Evolutionary conservation across 139 green algal genomes (phyloP).

Genomic region (Desmodesmus armatus): DNA sequence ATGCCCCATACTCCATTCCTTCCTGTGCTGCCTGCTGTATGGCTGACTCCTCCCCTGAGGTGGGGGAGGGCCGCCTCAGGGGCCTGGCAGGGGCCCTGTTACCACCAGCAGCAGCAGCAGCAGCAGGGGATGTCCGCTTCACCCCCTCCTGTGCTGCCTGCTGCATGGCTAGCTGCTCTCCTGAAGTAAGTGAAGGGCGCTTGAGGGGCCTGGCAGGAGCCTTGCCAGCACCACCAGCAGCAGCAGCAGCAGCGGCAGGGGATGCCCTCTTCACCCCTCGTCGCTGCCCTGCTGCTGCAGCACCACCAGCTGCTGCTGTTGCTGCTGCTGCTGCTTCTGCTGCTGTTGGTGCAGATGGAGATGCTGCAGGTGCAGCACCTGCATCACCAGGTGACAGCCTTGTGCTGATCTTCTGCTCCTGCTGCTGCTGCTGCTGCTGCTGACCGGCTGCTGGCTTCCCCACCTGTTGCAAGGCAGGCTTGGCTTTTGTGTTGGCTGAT

Average conservation of each 20-base stretch:
- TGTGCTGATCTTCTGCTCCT: not conserved
- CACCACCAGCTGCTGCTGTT: not conserved
- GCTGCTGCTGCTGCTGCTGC: not conserved
- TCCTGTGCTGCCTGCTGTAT: slow-evolving; percentile 57
- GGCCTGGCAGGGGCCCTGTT: not conserved
- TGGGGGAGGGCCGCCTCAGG: no score
- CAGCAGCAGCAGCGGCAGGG: not conserved
- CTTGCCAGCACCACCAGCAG: not conserved
- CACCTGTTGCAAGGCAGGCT: not conserved
- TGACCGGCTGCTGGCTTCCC: not conserved
- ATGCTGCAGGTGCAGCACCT: no score
- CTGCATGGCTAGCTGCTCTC: not conserved
- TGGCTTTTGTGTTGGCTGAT: no score
- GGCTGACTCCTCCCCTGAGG: not conserved
- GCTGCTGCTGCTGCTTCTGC: not conserved
- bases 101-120: not conserved
- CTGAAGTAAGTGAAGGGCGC: not conserved
- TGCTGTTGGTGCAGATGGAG: not conserved
- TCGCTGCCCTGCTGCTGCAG: not conserved
- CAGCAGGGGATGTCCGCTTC: not conserved
- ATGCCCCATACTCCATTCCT: slow-evolving; percentile 76
- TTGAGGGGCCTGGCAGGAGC: not conserved
- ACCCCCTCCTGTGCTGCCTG: not conserved
- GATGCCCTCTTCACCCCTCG: not conserved
- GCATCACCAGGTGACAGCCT: not conserved